phyloP scores from a whole-genome alignment of 139 green algal genomes.

The Micractinium sp. region DNA sequence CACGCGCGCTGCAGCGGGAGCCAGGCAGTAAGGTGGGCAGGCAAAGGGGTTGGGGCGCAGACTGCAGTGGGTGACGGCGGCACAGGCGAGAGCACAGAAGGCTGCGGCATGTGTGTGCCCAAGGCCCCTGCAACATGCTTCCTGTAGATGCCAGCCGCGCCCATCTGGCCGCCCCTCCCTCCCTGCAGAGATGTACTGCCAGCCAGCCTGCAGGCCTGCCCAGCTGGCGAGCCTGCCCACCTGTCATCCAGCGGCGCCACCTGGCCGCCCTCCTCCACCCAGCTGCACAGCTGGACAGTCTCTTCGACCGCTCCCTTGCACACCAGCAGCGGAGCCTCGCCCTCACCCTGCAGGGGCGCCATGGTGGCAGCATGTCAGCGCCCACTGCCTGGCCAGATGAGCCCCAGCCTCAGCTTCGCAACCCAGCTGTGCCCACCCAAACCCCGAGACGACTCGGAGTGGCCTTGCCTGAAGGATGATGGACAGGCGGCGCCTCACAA shows the following conservation, averaged over 20 bases:
- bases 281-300: constrained; percentile 30
- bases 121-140: too few relatives aligned
- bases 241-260: constrained; percentile 26
- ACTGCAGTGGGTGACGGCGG: neutral
- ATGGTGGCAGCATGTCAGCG: too few relatives aligned
- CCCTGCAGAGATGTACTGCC: too few relatives aligned
- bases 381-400: neutral
- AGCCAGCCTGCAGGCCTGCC: too few relatives aligned
- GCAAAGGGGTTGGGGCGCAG: neutral
- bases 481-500: constrained; percentile 37
- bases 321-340: constrained; percentile 33
- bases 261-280: neutral
- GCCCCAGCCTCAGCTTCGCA: neutral
- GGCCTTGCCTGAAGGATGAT: constrained; percentile 28
- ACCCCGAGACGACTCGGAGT: neutral
- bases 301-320: constrained; percentile 47
- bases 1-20: neutral
- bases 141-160: too few relatives aligned
- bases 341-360: neutral
- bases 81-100: too few relatives aligned
- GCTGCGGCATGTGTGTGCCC: too few relatives aligned
- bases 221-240: too few relatives aligned
- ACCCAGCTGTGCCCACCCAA: neutral
- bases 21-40: too few relatives aligned
- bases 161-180: too few relatives aligned